Percentiles rank a stretch among this genome's conserved stretches.
These are phyloP conservation scores for Thelephora ganbajun DNA, from an alignment of 768 basidiomycete species.

Conservation along the genomic window DNA sequence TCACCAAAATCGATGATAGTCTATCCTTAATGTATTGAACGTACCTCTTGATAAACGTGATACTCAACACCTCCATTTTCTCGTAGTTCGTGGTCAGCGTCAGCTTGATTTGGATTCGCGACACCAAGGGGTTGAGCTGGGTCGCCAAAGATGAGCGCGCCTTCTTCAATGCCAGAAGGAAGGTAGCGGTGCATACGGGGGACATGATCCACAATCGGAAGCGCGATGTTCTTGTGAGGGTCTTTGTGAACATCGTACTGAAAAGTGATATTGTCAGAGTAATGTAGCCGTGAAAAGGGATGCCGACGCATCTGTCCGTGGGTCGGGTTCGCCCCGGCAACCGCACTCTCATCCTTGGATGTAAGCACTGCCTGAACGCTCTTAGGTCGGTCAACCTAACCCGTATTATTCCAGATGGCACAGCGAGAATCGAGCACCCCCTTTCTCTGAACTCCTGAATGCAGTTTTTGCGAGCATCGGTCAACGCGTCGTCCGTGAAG, in stretches of 20 bases:
- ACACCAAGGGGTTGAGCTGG: conserved; percentile 80
- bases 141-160: conserved; percentile 78
- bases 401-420: too few relatives aligned
- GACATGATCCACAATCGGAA: conserved; percentile 98
- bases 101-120: conserved; percentile 53
- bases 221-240: conserved; percentile 95
- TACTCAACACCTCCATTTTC: conserved; percentile 81
- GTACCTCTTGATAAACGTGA: conserved; percentile 95
- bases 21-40: conserved; percentile 94
- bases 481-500: too few relatives aligned
- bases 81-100: conserved; percentile 30
- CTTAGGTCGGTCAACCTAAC: too few relatives aligned
- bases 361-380: too few relatives aligned
- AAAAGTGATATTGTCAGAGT: too few relatives aligned
- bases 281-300: neutral
- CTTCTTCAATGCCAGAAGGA: conserved; percentile 93
- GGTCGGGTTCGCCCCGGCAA: conserved; percentile 97
- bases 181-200: conserved; percentile 94
- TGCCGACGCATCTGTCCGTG: conserved; percentile 69
- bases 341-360: conserved; percentile 89
- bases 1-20: conserved; percentile 70
- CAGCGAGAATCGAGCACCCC: too few relatives aligned
- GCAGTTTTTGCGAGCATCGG: too few relatives aligned
- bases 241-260: conserved; percentile 99
- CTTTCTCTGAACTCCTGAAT: too few relatives aligned